A percentile compares a stretch with the other conserved stretches of the same genome.
These are phyloP conservation scores for Prinsepia uniflora DNA, from an alignment of 306 rosid genomes.

Conservation along the genomic window DNA sequence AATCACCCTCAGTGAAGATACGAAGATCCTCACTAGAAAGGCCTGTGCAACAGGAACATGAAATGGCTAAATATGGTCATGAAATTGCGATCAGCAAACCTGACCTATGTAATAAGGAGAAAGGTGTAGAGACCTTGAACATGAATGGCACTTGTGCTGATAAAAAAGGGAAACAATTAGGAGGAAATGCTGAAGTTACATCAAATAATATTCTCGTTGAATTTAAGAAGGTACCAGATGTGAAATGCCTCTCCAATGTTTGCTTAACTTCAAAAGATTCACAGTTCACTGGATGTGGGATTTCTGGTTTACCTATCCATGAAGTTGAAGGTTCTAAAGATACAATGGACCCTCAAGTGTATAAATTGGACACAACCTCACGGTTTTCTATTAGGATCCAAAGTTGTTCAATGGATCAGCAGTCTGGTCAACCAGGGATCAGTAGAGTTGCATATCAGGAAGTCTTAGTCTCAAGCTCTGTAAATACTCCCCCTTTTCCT, in stretches of 20 bases:
- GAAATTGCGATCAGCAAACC: slow-evolving; percentile 22
- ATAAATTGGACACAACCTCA: slow-evolving; percentile 28
- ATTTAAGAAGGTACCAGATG: slow-evolving; percentile 27
- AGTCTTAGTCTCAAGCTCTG: slow-evolving; percentile 33
- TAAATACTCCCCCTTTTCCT: slow-evolving; percentile 40
- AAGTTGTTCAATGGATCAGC: slow-evolving; percentile 31
- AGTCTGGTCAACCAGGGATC: slow-evolving; percentile 18
- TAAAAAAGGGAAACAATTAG: slow-evolving; percentile 1
- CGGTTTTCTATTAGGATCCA: slow-evolving; percentile 39
- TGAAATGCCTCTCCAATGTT: slow-evolving; percentile 33
- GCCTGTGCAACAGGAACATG: slow-evolving; percentile 29
- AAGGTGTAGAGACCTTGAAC: slow-evolving; percentile 32
- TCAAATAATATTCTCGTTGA: slow-evolving; percentile 24
- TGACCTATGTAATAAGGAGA: slow-evolving; percentile 25
- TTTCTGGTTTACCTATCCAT: slow-evolving; percentile 21
- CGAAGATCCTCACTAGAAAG: slow-evolving; percentile 39
- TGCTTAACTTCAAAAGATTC: slow-evolving; percentile 33
- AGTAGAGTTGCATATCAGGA: slow-evolving; percentile 25
- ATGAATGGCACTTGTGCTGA: slow-evolving; percentile 26
- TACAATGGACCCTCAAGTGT: slow-evolving; percentile 18
- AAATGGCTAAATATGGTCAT: slow-evolving; percentile 27
- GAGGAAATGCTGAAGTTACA: slow-evolving; percentile 30
- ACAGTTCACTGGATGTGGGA: slow-evolving; percentile 27
- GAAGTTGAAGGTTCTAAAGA: slow-evolving; percentile 30
- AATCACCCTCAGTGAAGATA: slow-evolving; percentile 31